Base-by-base conservation (phyloP, 2,329 filamentous ascomycete species). In the Hymenoscyphus fructigenus region DNA sequence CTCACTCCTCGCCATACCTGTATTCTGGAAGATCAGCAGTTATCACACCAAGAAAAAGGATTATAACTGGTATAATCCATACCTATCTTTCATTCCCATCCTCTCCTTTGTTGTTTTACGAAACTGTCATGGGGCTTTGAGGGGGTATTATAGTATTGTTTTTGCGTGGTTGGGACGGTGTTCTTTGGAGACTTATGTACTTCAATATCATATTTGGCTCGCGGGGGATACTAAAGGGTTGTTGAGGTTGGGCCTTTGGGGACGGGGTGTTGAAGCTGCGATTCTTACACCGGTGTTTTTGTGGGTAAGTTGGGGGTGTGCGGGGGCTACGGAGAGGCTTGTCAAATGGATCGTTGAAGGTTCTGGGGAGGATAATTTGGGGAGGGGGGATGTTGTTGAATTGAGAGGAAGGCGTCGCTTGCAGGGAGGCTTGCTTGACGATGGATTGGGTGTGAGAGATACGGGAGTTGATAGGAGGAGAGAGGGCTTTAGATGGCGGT, bases 191-290 rank as follows among this genome's bases (percentile, higher is more conserved):
- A 82, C 84, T 0, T 87, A 85, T 67, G 78, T 86, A 5, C 76
- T 89, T 44, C 85, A 88, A 68, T 83, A 83, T 71, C 87, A 90
- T 72, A 79, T 88, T 61, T 87, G 84, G 81, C 80, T 89, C 9
- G 85, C 84, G 1, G 84, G 81, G 2, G 85, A 89, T 69, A 83
- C 83, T 1, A 82, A 80, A 36, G 84, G 83, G 0, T 69, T 84
- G 3, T 78, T 89, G 7, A 71, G 78, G 41, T 44, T 73, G 29
- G 73, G 74, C 4, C 56, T 75, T 3, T 70, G 63, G 64, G 73
- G 75, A 65, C 73, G 73, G 56, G 75, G 72, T 73, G 65, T 74
- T 20, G 79, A 83, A 66, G 67, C 77, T 5, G 66, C 76, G 4
- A 41, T 82, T 1, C 66, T 82, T 14, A 81, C 78, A 0, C 70